Conservation (phyloP, 2,329 filamentous ascomycete species). For the Xylariaceae sp. region DNA sequence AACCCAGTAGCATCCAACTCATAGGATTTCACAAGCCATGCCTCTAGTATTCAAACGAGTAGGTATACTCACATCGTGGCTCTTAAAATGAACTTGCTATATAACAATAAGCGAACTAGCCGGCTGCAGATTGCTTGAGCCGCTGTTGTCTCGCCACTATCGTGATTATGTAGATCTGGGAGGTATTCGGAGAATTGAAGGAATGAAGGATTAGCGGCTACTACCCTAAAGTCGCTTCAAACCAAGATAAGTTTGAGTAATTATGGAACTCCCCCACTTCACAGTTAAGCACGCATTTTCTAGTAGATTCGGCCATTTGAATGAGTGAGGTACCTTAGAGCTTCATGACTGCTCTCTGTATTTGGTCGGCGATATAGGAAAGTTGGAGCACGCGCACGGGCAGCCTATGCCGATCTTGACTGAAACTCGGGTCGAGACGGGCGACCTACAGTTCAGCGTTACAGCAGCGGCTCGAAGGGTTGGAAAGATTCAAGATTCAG, state of each 20-base stretch:
- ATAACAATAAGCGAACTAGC: background rate
- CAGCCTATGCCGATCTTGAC: background rate
- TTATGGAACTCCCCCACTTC: background rate
- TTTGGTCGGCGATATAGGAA: background rate
- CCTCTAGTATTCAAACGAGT: too few species aligned
- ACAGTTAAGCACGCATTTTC: background rate
- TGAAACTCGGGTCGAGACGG: background rate
- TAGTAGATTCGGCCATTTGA: conserved; percentile 1
- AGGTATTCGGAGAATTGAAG: background rate
- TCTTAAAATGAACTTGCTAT: background rate
- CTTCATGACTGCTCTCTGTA: background rate
- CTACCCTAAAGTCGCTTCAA: background rate
- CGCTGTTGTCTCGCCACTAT: background rate
- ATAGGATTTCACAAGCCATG: too few species aligned
- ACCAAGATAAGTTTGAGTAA: background rate
- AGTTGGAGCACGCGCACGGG: background rate
- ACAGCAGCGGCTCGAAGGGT: background rate
- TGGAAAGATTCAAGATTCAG: too few species aligned
- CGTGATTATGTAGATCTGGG: conserved; percentile 1
- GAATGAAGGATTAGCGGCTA: conserved; percentile 5
- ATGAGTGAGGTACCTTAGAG: background rate
- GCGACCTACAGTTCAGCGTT: background rate
- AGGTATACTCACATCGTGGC: background rate
- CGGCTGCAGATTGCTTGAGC: background rate
- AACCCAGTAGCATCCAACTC: too few species aligned